Base-by-base conservation (phyloP, 306 rosid species). In the Casuarina cunninghamiana region DNA sequence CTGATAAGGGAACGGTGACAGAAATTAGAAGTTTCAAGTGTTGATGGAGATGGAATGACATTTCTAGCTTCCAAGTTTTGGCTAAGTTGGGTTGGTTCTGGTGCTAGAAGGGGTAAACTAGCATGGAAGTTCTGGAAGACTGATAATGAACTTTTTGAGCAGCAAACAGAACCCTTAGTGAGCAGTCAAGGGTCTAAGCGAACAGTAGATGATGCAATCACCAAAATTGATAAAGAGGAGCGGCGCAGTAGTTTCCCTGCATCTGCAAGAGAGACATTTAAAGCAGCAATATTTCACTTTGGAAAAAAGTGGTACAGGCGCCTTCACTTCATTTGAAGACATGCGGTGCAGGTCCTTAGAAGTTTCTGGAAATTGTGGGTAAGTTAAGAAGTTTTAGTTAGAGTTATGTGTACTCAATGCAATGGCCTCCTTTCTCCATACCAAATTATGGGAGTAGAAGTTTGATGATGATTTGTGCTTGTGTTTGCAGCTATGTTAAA, bases 341-440 rank as follows among this genome's bases (percentile, higher is more conserved):
- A 87, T 78, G 84, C 89, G 58, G 69, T 62, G 58, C 90, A 84
- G 81, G 81, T 96, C 37, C 35, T 80, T 57, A 85, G 83, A 75
- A 85, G 88, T 85, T 86, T 93, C 84, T 88, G 80, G 86, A 93
- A 91, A 85, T 69, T 96, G 63, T 90, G 91, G 93, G 99, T 96
- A 86, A 86, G 99, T 51, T 35, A 66, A 48, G 80, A 66, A 74
- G n/a, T n/a, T n/a, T n/a, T n/a, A n/a, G n/a, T n/a, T n/a, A n/a
- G n/a, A n/a, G n/a, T n/a, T n/a, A n/a, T n/a, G n/a, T n/a, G 69
- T 39, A 63, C 38, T 63, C 44, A 63, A 63, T 63, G 15, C 10
- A 37, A 39, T 63, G 10, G 17, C 69, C 44, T 21, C 45, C 5
- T 63, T 15, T 63, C 38, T 38, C 12, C 1, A 35, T 15, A 63